Evolutionary conservation across 2,329 filamentous ascomycete species (phyloP).

Genomic region (Trichoderma asperellum): DNA sequence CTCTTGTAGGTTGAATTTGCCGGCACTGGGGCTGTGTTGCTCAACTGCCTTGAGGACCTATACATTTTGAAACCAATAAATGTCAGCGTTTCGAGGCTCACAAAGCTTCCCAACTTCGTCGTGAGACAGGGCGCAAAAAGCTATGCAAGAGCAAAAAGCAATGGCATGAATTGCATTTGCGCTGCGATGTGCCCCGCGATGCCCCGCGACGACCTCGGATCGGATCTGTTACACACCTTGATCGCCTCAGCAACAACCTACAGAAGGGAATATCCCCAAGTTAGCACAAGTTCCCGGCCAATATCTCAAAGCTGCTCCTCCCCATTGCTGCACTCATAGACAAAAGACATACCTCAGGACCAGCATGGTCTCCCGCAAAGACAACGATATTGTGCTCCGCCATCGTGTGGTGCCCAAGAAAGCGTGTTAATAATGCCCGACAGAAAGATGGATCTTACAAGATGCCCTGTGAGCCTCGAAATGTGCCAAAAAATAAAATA

Average conservation of each 20-base stretch:
- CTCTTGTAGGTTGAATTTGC: conserved; percentile 85
- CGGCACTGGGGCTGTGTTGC: conserved; percentile 67
- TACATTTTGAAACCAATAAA: background rate
- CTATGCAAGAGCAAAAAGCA: background rate
- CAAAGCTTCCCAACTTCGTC: background rate
- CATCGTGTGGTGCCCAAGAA: conserved; percentile 52
- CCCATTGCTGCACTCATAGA: background rate
- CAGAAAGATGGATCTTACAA: too few species aligned
- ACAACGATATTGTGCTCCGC: conserved; percentile 77
- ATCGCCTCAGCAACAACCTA: conserved; percentile 80
- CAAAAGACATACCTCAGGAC: conserved; percentile 68
- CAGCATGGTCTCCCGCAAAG: conserved; percentile 81
- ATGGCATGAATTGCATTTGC: background rate
- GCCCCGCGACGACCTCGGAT: background rate
- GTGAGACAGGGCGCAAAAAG: background rate
- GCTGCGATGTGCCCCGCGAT: background rate
- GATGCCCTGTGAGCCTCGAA: too few species aligned
- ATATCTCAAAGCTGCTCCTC: background rate
- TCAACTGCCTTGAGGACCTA: conserved; percentile 82
- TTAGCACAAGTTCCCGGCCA: conserved; percentile 10
- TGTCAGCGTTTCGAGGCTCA: background rate
- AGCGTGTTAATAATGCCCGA: too few species aligned
- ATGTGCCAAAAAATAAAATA: too few species aligned
- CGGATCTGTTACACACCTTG: conserved; percentile 61
- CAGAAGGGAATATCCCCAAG: conserved; percentile 7